Conservation (phyloP, 495 filamentous ascomycete species). For the Pyrenopolyporus hunteri region DNA sequence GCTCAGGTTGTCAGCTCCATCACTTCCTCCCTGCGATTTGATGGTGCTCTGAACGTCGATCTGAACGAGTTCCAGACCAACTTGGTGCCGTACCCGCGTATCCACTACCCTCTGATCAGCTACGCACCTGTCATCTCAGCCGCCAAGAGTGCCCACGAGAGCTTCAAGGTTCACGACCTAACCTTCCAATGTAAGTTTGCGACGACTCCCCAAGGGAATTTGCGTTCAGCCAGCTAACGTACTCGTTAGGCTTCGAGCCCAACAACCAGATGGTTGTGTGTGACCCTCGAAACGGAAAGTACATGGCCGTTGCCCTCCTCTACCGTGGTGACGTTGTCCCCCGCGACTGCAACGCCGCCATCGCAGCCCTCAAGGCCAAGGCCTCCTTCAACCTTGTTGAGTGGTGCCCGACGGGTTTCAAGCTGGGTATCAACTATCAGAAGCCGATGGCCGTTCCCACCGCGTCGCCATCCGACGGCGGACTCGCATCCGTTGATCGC, state of each 20-base stretch:
- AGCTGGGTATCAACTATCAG: slow-evolving; percentile 92
- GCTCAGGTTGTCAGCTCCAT: slow-evolving; percentile 92
- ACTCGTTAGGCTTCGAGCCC: slow-evolving; percentile 74
- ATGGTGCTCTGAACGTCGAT: slow-evolving; percentile 90
- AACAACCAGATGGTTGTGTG: slow-evolving; percentile 98
- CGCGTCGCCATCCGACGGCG: slow-evolving; percentile 59
- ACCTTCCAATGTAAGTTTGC: slow-evolving; percentile 81
- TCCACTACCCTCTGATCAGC: slow-evolving; percentile 89
- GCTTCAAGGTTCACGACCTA: slow-evolving; percentile 86
- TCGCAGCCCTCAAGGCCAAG: slow-evolving; percentile 84
- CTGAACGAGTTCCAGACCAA: slow-evolving; percentile 96
- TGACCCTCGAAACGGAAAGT: slow-evolving; percentile 89
- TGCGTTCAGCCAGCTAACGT: slow-evolving; percentile 23
- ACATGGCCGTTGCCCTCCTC: slow-evolving; percentile 89
- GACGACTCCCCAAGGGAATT: not conserved
- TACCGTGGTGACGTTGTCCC: slow-evolving; percentile 92
- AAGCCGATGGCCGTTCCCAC: slow-evolving; percentile 81
- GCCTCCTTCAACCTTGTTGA: slow-evolving; percentile 89
- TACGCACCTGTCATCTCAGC: slow-evolving; percentile 86
- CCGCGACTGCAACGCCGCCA: slow-evolving; percentile 79
- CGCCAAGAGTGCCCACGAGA: slow-evolving; percentile 84
- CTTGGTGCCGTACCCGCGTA: slow-evolving; percentile 88
- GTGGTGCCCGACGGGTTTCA: slow-evolving; percentile 97
- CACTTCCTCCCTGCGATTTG: slow-evolving; percentile 87
- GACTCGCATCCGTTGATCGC: slow-evolving; percentile 83